These are phyloP conservation scores for Aphanomyces astaci DNA, from an alignment of 352 stramenopile species.

Conservation along the genomic window DNA sequence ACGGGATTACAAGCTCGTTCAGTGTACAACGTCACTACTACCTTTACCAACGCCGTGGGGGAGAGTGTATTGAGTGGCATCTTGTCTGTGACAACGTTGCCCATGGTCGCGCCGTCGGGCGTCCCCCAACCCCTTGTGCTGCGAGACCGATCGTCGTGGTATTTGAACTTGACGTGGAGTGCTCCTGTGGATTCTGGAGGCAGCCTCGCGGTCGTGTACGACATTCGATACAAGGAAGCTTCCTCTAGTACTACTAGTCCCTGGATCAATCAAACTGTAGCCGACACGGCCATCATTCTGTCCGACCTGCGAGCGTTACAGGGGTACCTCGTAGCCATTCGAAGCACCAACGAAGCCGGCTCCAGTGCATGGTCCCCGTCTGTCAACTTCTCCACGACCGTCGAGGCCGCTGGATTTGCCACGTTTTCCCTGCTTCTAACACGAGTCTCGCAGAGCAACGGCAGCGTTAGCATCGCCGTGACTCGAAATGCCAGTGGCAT, in stretches of 20 bases:
- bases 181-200: not conserved
- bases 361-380: not conserved
- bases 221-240: not conserved
- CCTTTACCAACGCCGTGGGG: not conserved
- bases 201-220: not conserved
- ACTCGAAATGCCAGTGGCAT: not conserved
- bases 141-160: not conserved
- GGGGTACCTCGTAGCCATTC: not conserved
- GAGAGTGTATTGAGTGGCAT: not conserved
- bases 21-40: not conserved
- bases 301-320: not conserved
- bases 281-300: not conserved
- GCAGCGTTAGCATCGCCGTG: not conserved
- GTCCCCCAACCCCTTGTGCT: not conserved
- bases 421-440: not conserved
- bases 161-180: not conserved
- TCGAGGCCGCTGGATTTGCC: not conserved
- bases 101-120: not conserved
- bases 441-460: not conserved
- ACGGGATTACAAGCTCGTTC: not conserved
- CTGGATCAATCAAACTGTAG: not conserved
- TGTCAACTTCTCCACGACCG: not conserved
- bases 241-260: not conserved
- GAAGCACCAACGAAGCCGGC: not conserved
- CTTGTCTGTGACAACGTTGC: not conserved